These are phyloP conservation scores for Stachybotrys chartarum DNA, from an alignment of 2,329 filamentous ascomycete species.

Conservation along the genomic window DNA sequence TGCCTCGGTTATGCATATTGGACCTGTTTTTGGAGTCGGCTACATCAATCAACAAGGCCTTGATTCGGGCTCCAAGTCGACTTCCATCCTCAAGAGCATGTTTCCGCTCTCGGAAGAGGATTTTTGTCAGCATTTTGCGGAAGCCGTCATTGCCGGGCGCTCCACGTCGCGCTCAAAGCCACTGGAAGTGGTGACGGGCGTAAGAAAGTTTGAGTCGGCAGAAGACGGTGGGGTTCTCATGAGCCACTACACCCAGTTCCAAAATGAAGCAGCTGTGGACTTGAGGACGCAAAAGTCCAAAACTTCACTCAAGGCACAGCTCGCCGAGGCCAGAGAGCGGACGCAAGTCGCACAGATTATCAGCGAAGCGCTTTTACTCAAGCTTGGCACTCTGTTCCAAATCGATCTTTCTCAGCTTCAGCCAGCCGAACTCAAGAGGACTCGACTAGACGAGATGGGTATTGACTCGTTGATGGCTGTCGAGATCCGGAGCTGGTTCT, in stretches of 20 bases:
- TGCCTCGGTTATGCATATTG: constrained; percentile 30
- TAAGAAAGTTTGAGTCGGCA: not conserved
- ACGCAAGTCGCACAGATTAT: not conserved
- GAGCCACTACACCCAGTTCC: not conserved
- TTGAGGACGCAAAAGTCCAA: not conserved
- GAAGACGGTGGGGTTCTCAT: not conserved
- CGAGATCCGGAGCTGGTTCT: constrained; percentile 40
- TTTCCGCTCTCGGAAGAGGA: constrained; percentile 18
- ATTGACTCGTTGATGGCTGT: constrained; percentile 23
- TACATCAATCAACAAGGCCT: constrained; percentile 20
- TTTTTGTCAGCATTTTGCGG: constrained; percentile 20
- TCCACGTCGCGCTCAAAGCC: not conserved
- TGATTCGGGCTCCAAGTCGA: not conserved
- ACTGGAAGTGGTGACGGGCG: not conserved
- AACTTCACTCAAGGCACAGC: not conserved
- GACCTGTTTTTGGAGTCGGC: constrained; percentile 30
- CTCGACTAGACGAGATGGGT: constrained; percentile 12
- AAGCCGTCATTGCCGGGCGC: constrained; percentile 5
- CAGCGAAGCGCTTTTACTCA: not conserved
- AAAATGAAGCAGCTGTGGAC: not conserved
- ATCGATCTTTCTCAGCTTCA: not conserved
- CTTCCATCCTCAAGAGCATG: constrained; percentile 1
- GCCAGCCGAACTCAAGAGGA: not conserved
- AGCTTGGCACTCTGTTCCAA: not conserved
- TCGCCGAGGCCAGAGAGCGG: not conserved